Evolutionary conservation across 768 basidiomycete genomes (phyloP).

Genomic region (Pleurotus tuber-regium): DNA sequence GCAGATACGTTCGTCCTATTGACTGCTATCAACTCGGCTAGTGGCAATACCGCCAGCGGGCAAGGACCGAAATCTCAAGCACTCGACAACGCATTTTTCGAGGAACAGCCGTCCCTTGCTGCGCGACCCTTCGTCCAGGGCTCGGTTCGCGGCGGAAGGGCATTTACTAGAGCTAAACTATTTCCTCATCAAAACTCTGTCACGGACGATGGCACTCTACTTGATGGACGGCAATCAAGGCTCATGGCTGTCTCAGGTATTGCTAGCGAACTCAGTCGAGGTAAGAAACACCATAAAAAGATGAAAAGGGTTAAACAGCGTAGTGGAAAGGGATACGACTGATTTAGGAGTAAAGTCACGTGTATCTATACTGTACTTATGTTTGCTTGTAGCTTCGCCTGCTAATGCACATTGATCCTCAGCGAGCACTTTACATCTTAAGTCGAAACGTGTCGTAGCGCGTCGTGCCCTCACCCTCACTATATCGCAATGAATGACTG

Average conservation of each 20-base stretch:
- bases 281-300: conserved; percentile 88
- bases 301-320: conserved; percentile 81
- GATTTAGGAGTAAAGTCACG: conserved; percentile 17
- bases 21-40: conserved; percentile 21
- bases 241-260: conserved; percentile 42
- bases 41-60: conserved; percentile 25
- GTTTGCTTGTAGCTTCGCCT: not conserved
- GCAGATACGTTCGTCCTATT: conserved; percentile 78
- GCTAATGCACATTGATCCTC: not conserved
- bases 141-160: conserved; percentile 50
- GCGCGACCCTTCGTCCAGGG: conserved; percentile 65
- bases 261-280: conserved; percentile 31
- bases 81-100: conserved; percentile 85
- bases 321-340: conserved; percentile 91
- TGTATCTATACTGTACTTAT: conserved; percentile 5
- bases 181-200: conserved; percentile 87
- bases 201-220: conserved; percentile 72
- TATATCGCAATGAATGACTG: conserved; percentile 3
- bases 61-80: conserved; percentile 58
- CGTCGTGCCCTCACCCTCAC: not conserved
- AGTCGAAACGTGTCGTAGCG: not conserved
- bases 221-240: conserved; percentile 42
- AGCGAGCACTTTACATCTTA: not conserved
- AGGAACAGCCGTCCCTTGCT: conserved; percentile 45
- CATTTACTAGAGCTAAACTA: conserved; percentile 58